Base-by-base conservation (phyloP, 1,284 basidiomycete genomes). In the Malassezia equina region DNA sequence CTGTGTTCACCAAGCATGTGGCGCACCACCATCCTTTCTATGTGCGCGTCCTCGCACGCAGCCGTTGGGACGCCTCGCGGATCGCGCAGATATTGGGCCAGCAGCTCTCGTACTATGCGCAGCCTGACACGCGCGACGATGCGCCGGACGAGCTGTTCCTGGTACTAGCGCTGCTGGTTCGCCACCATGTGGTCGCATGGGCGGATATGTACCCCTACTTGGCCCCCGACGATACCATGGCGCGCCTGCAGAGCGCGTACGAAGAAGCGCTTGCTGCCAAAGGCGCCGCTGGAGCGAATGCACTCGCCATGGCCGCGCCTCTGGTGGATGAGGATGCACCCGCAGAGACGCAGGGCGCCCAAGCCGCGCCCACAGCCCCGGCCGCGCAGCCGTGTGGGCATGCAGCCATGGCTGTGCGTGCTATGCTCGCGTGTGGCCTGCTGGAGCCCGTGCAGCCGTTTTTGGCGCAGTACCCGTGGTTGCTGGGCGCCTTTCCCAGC, bases 21-120 rank as follows among this genome's bases (percentile, higher is more conserved):
- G 77, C 83, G 4, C 82, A 84, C 0, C 90, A 98, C 70, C 86
- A 87, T 76, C 81, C 81, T n/a, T 96, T 96, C 79, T 96, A 95
- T 78, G 77, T 95, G 29, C 83, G 86, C 1, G 79, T 98, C 28
- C 77, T 99, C 13, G 82, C 83, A 1, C 83, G 82, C 60, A 91
- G 90, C 4, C 86, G 88, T 0, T 96, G 89, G 89, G 76, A 27
- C 23, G 40, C 25, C 7, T 75, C 40, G 63, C 53, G 47, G 42
- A 49, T 27, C 50, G 55, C 27, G 7, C 55, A 95, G 75, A 85
- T 96, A 1, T 78, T 99, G 12, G 93, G 93, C 19, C 96, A 96
- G 81, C 96, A 98, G 74, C 94, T 94, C 69, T 80, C 81, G 9
- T 84, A 86, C 75, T 95, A 93, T 76, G 84, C 89, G 77, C 60